A percentile compares a stretch with the other conserved stretches of the same genome.
phyloP scores from a whole-genome alignment of 257 asterid species.

The Nicotiana tomentosiformis region DNA sequence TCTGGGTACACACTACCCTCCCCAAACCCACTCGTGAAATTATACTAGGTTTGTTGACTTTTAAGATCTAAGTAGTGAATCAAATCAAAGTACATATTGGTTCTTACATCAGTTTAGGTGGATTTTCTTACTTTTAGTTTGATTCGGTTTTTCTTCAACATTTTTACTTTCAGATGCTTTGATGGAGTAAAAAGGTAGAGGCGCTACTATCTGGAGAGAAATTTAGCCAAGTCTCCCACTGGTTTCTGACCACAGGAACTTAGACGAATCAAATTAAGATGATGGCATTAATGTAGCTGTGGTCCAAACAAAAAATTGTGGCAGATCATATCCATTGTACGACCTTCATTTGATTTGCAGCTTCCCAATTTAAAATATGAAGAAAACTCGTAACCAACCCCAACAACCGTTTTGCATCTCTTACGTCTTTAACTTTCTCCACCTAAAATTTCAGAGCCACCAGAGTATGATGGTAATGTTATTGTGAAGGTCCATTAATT shows the following conservation, averaged over 20 bases:
- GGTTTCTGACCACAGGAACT: neutral
- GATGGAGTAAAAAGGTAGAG: neutral
- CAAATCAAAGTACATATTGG: neutral
- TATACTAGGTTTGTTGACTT: too few relatives aligned
- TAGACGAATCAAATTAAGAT: neutral
- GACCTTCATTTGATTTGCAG: slow-evolving; percentile 9
- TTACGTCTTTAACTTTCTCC: neutral
- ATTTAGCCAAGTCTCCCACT: neutral
- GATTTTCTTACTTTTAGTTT: too few relatives aligned
- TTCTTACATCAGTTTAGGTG: slow-evolving; percentile 32
- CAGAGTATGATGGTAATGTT: neutral
- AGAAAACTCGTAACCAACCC: neutral
- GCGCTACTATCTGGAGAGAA: neutral
- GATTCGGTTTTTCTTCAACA: slow-evolving; percentile 42
- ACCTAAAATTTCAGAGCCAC: neutral
- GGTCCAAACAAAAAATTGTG: slow-evolving; percentile 1
- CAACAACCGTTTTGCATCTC: neutral
- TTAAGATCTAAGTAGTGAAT: too few relatives aligned
- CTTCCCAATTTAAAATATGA: neutral
- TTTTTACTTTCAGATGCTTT: slow-evolving; percentile 25
- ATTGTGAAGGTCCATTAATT: neutral
- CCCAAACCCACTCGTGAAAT: too few relatives aligned
- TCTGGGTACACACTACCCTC: too few relatives aligned
- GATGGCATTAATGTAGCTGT: neutral
- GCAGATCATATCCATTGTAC: neutral